These are phyloP conservation scores for Comarum palustre DNA, from an alignment of 306 rosid genomes.

Conservation along the genomic window DNA sequence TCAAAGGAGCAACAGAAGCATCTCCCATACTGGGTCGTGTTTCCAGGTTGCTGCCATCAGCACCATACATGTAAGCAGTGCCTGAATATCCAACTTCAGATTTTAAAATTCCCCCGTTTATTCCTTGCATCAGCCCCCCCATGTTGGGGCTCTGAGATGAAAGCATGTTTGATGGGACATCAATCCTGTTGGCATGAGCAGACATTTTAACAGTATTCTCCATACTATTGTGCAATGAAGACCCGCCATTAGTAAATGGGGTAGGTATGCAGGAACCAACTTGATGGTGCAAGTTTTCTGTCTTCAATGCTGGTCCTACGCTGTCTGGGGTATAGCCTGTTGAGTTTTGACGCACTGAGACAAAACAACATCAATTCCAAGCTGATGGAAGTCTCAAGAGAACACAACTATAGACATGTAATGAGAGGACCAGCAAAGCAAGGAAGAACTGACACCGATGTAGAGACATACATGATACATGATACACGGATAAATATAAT, in stretches of 20 bases:
- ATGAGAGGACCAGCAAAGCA: not conserved
- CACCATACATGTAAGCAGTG: slow-evolving; percentile 55
- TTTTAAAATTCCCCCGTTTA: slow-evolving; percentile 68
- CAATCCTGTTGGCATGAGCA: slow-evolving; percentile 53
- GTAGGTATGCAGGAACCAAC: slow-evolving; percentile 54
- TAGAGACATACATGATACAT: not conserved
- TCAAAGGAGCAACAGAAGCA: slow-evolving; percentile 55
- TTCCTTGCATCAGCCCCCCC: slow-evolving; percentile 68
- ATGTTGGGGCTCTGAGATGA: slow-evolving; percentile 57
- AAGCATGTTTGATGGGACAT: slow-evolving; percentile 51
- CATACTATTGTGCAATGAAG: slow-evolving; percentile 57
- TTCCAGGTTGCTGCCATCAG: slow-evolving; percentile 58
- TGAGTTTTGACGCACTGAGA: slow-evolving; percentile 66
- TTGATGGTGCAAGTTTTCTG: slow-evolving; percentile 61
- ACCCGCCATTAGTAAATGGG: slow-evolving; percentile 62
- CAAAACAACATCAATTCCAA: slow-evolving; percentile 4
- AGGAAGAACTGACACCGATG: not conserved
- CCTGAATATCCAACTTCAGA: slow-evolving; percentile 72
- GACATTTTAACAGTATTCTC: slow-evolving; percentile 56
- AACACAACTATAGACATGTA: not conserved
- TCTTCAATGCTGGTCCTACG: slow-evolving; percentile 50
- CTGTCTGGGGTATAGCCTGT: slow-evolving; percentile 55
- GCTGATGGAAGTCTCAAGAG: not conserved
- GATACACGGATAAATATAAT: not conserved
- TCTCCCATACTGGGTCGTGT: slow-evolving; percentile 59